Base-by-base conservation (phyloP, 805 yeast species). In the Starmerella apis region DNA sequence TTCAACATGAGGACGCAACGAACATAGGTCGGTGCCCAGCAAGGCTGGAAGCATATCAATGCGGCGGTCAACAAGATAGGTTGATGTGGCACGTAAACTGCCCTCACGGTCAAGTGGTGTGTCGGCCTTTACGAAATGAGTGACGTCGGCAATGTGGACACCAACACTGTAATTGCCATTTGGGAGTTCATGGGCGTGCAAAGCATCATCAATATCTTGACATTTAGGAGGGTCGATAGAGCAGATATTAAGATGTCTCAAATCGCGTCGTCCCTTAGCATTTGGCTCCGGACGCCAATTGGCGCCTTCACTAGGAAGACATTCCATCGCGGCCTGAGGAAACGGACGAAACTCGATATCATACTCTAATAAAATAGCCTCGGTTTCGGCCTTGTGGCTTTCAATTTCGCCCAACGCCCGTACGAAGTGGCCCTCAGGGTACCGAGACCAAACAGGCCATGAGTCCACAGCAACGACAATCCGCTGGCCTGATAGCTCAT, bases 71-170 rank as follows among this genome's bases (percentile, higher is more conserved):
- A 92, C 99, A 50, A 92, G 72, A 67, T 92, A 92, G 2, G 92
- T 96, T 4, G 98, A 88, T 0, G 98, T 92, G 61, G 96, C 97
- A 68, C 99, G 79, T 1, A 94, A 76, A 0, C 97, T 95, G 67
- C 96, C 99, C 68, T 92, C 99, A 41, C 78, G 82, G 64, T 92
- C 98, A 52, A 92, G 72, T 0, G 97, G 81, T 3, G 96, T 86
- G 55, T 81, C 83, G 0, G 98, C 82, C 66, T 87, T 86, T 42
- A 92, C 98, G 63, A 92, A 92, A 68, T 92, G 95, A 1, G 97
- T 86, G 27, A 92, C 99, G 68, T 92, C 99, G 9, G 99, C 99
- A 70, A 92, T 92, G 63, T 92, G 99, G 27, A 92, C 99, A 62
- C 99, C 99, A 50, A 92, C 95, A 65, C 92, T 95, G 71, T 77